A percentile compares a stretch with the other conserved stretches of the same genome.
Conservation (phyloP, 345 rosid species). For the Murraya koenigii region DNA sequence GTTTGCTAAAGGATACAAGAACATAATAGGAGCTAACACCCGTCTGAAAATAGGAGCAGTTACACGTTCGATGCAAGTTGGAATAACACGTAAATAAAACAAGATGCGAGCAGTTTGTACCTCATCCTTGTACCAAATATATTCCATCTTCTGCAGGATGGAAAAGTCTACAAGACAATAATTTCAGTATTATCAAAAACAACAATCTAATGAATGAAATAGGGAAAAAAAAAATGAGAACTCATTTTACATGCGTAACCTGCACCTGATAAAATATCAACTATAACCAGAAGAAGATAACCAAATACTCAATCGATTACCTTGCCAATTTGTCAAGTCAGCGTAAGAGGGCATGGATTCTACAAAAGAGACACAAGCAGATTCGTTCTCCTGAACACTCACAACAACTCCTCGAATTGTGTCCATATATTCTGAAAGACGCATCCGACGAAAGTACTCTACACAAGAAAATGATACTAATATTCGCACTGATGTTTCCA, state of each 20-base stretch:
- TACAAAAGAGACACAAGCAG: slow-evolving; percentile 61
- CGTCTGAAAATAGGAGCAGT: slow-evolving; percentile 58
- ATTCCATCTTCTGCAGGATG: slow-evolving; percentile 40
- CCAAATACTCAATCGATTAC: slow-evolving; percentile 27
- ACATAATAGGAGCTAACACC: slow-evolving; percentile 78
- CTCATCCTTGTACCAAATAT: slow-evolving; percentile 81
- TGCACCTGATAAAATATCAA: background rate
- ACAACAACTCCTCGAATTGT: slow-evolving; percentile 69
- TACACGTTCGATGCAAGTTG: slow-evolving; percentile 72
- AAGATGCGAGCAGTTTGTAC: slow-evolving; percentile 89
- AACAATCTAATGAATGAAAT: slow-evolving; percentile 16
- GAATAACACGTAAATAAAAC: slow-evolving; percentile 85
- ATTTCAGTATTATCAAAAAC: slow-evolving; percentile 4
- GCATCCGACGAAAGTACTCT: slow-evolving; percentile 81
- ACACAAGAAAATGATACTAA: slow-evolving; percentile 75
- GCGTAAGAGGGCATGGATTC: slow-evolving; percentile 76
- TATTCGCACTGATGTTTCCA: slow-evolving; percentile 66
- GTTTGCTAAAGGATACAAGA: slow-evolving; percentile 68
- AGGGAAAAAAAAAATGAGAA: background rate
- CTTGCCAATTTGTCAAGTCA: slow-evolving; percentile 66
- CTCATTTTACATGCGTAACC: background rate
- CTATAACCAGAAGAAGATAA: background rate
- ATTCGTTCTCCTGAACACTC: slow-evolving; percentile 72
- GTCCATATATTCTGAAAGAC: slow-evolving; percentile 88
- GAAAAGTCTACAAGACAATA: slow-evolving; percentile 34